phyloP scores from a whole-genome alignment of 805 yeast genomes.

The Candida pseudoglaebosa region DNA sequence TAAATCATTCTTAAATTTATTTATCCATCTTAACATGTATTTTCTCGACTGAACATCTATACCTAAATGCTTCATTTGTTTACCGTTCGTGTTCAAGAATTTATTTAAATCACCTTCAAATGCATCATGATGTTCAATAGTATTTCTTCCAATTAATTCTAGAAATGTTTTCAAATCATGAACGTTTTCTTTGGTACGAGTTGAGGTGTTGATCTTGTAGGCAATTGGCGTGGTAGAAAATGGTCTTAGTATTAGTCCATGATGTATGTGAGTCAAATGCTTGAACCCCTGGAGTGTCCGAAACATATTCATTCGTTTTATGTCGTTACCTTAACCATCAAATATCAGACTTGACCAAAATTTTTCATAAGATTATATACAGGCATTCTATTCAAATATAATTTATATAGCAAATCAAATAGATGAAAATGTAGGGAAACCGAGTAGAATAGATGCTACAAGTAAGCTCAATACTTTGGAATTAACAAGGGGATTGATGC shows the following conservation, averaged over 20 bases:
- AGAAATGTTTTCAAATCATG: constrained; percentile 71
- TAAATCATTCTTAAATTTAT: constrained; percentile 56
- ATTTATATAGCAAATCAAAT: too few species aligned
- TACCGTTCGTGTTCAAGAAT: constrained; percentile 54
- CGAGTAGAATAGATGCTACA: too few species aligned
- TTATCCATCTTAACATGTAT: constrained; percentile 70
- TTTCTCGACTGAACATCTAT: constrained; percentile 68
- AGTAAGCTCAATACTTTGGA: too few species aligned
- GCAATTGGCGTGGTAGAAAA: constrained; percentile 10
- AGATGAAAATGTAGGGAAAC: too few species aligned
- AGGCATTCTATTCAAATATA: too few species aligned
- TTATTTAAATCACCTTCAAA: constrained; percentile 59
- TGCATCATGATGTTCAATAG: constrained; percentile 59
- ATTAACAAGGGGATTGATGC: too few species aligned
- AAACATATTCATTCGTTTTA: constrained; percentile 4
- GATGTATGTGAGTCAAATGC: neutral
- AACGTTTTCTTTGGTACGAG: constrained; percentile 42
- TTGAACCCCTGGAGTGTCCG: constrained; percentile 3
- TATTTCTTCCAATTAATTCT: constrained; percentile 71
- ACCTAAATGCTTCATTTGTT: constrained; percentile 68
- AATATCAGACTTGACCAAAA: neutral
- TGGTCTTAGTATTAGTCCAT: constrained; percentile 1
- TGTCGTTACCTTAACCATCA: too few species aligned
- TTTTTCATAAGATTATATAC: too few species aligned
- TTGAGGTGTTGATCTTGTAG: constrained; percentile 50